These are phyloP conservation scores for Boeremia exigua DNA, from an alignment of 2,329 filamentous ascomycete species.

Conservation along the genomic window DNA sequence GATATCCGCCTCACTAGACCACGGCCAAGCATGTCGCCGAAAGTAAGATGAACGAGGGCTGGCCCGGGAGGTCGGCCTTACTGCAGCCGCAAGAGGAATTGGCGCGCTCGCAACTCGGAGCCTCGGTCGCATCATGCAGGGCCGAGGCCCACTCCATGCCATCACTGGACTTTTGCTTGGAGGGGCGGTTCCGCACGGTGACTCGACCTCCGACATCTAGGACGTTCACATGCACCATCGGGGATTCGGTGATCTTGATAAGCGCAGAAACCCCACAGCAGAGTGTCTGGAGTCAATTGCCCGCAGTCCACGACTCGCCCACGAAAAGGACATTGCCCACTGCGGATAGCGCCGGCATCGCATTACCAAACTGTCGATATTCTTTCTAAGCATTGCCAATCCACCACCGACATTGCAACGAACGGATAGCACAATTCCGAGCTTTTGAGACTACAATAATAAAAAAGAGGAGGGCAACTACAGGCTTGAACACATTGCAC, in stretches of 20 bases:
- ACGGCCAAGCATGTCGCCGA: not conserved
- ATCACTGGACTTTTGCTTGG: slow-evolving; percentile 15
- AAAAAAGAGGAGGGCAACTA: not conserved
- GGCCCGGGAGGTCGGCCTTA: not conserved
- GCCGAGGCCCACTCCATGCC: slow-evolving; percentile 14
- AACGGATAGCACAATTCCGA: slow-evolving; percentile 2
- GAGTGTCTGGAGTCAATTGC: not conserved
- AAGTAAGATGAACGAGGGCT: not conserved
- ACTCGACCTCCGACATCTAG: slow-evolving; percentile 5
- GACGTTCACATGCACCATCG: slow-evolving; percentile 4
- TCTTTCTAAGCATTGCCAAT: slow-evolving; percentile 32
- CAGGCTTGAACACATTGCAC: not conserved
- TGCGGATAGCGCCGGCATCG: slow-evolving; percentile 27
- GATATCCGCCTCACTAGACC: not conserved
- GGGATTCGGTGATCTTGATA: not conserved
- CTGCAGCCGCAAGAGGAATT: no score
- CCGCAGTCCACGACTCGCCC: not conserved
- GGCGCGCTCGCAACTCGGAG: not conserved
- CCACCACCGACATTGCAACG: slow-evolving; percentile 1
- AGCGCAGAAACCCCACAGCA: not conserved
- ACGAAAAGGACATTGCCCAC: not conserved
- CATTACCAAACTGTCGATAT: slow-evolving; percentile 29
- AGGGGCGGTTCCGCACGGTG: slow-evolving; percentile 15
- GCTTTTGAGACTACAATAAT: not conserved
- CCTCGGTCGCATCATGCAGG: slow-evolving; percentile 11